phyloP scores from a whole-genome alignment of 1,284 basidiomycete species.

The Pisolithus thermaeus region DNA sequence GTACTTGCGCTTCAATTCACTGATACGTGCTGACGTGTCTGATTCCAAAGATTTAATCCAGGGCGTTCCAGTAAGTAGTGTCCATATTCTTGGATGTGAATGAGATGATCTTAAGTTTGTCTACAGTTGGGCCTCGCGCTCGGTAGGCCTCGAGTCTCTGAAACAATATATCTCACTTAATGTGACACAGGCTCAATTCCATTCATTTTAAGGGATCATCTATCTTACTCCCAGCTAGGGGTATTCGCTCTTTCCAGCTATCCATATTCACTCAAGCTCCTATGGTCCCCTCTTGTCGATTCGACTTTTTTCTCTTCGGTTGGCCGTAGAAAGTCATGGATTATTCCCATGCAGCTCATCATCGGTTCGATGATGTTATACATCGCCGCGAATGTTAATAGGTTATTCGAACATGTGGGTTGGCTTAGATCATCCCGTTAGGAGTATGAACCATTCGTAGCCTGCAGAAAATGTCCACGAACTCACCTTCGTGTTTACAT shows the following conservation, averaged over 20 bases:
- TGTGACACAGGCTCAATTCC: constrained; percentile 79
- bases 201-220: constrained; percentile 89
- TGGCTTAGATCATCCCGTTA: background rate
- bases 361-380: constrained; percentile 88
- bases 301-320: constrained; percentile 77
- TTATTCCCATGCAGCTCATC: constrained; percentile 93
- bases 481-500: constrained; percentile 85
- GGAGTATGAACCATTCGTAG: constrained; percentile 36
- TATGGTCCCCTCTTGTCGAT: constrained; percentile 99
- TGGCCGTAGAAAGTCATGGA: constrained; percentile 97
- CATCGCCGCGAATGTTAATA: constrained; percentile 78
- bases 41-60: constrained; percentile 73
- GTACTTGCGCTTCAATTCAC: constrained; percentile 4
- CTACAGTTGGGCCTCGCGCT: constrained; percentile 67
- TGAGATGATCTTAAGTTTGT: constrained; percentile 8
- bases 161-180: constrained; percentile 6
- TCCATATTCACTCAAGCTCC: constrained; percentile 94
- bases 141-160: constrained; percentile 37
- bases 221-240: constrained; percentile 96
- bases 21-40: constrained; percentile 13
- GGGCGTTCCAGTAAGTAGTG: constrained; percentile 83
- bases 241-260: constrained; percentile 93
- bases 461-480: constrained; percentile 76
- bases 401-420: constrained; percentile 77
- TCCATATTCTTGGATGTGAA: constrained; percentile 12